Evolutionary conservation across 352 stramenopile genomes (phyloP).

Genomic region (Phytophthora agathidicida): DNA sequence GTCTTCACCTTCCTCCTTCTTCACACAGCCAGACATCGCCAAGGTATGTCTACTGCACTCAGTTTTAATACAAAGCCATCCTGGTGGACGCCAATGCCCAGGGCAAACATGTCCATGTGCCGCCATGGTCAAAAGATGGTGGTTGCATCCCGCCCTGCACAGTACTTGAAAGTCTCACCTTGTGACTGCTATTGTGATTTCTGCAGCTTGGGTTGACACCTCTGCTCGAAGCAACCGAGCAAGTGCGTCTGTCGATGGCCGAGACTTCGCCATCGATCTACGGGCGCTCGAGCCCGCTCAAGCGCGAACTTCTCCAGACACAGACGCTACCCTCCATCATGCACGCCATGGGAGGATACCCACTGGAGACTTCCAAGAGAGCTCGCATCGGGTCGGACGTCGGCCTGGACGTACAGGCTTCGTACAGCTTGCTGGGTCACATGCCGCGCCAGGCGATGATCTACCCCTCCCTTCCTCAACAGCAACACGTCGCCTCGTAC

Average conservation of each 20-base stretch:
- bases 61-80: background rate
- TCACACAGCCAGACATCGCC: slow-evolving; percentile 35
- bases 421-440: slow-evolving; percentile 34
- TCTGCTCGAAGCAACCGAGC: slow-evolving; percentile 65
- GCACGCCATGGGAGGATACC: slow-evolving; percentile 46
- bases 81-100: background rate
- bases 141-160: slow-evolving; percentile 19
- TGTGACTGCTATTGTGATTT: slow-evolving; percentile 25
- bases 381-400: slow-evolving; percentile 41
- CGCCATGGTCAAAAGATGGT: slow-evolving; percentile 12
- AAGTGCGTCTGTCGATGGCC: slow-evolving; percentile 35
- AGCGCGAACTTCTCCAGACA: slow-evolving; percentile 25
- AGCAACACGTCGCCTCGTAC: slow-evolving; percentile 15
- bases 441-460: slow-evolving; percentile 40
- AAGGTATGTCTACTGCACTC: slow-evolving; percentile 23
- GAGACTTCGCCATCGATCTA: slow-evolving; percentile 18
- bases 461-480: slow-evolving; percentile 26
- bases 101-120: slow-evolving; percentile 14
- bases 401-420: slow-evolving; percentile 35
- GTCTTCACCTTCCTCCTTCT: slow-evolving; percentile 54
- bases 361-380: slow-evolving; percentile 42
- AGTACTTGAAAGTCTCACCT: slow-evolving; percentile 27
- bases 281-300: slow-evolving; percentile 26
- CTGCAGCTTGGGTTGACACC: slow-evolving; percentile 61
- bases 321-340: slow-evolving; percentile 46